Evolutionary conservation across 495 filamentous ascomycete genomes (phyloP), one percentile per base, ranked within the genome.

Genomic region (Xeromyces bisporus): DNA sequence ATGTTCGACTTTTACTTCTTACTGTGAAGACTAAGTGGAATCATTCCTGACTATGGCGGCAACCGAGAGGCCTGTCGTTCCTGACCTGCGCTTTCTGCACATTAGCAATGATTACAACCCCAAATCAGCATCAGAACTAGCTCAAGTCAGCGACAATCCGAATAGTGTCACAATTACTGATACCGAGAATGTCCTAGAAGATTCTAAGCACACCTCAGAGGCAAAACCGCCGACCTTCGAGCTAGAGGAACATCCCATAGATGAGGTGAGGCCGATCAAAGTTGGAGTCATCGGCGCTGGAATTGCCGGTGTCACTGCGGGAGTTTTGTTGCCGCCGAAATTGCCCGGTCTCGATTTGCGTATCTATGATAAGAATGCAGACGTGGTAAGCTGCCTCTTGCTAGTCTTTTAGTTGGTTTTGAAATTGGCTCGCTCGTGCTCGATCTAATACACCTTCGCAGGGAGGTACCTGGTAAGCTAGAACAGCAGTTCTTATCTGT

Each of bases 291-390:
- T 70, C 18, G 69, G 69, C 11, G 67, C 62, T 7, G 69, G 67
- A 4, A 39, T 71, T 4, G 38, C 57, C 1, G 66, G 69, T 2
- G 50, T 69, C 18, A 57, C 53, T 11, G 64, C 66, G 9, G 66
- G 62, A 8, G 41, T 59, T 13, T 32, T 71, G 17, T 43, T 71
- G 0, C 66, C 64, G 2, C 53, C 45, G 5, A 69, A 69, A 29
- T 40, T 70, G 12, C 65, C 63, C 0, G 55, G 58, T 0, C 43
- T 73, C 13, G 51, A 71, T 23, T 39, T 75, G 16, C 55, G 56
- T 10, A 65, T 73, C 10, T 66, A 60, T 20, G 68, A 73, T 24
- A 71, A 69, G 43, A 71, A 73, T 37, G 36, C 45, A 4, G 66
- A 69, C 31, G 56, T 69, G 34, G 64, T 64, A 56, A 17, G 60